Evolutionary conservation across 345 rosid genomes (phyloP).

Genomic region (Orychophragmus violaceus): DNA sequence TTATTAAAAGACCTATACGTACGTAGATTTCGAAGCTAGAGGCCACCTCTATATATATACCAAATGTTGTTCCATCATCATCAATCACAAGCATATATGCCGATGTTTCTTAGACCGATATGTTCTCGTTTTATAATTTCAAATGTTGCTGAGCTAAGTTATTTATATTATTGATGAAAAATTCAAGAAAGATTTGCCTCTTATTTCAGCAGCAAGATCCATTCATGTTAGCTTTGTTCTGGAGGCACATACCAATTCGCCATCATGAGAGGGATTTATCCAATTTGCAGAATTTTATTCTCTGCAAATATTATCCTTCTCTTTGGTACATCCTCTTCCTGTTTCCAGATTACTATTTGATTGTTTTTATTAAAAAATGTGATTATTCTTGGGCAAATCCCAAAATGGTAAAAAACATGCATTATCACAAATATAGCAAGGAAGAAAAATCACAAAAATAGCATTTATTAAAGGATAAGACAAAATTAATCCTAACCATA

Average conservation of each 20-base stretch:
- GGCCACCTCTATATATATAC: conserved; percentile 2
- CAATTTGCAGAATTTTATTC: conserved; percentile 9
- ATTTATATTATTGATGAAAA: background rate
- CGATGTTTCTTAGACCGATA: background rate
- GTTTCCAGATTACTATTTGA: too few species aligned
- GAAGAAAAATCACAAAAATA: too few species aligned
- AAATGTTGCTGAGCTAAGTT: background rate
- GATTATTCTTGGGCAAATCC: too few species aligned
- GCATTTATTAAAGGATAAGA: too few species aligned
- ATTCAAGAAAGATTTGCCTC: background rate
- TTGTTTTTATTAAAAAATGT: too few species aligned
- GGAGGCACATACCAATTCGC: conserved; percentile 39
- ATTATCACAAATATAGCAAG: too few species aligned
- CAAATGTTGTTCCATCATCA: background rate
- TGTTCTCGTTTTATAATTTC: background rate
- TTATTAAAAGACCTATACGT: background rate
- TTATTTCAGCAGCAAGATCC: background rate
- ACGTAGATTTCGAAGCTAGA: background rate
- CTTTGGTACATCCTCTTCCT: conserved; percentile 28
- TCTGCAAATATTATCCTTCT: conserved; percentile 25
- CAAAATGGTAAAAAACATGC: too few species aligned
- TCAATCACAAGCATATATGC: background rate
- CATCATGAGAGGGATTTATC: conserved; percentile 20
- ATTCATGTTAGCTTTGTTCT: conserved; percentile 70
- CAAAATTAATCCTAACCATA: too few species aligned